Percentiles rank a stretch among this genome's conserved stretches.
Evolutionary conservation across 148 eudicot genomes (phyloP).

Genomic region (Nepenthes mirabilis): DNA sequence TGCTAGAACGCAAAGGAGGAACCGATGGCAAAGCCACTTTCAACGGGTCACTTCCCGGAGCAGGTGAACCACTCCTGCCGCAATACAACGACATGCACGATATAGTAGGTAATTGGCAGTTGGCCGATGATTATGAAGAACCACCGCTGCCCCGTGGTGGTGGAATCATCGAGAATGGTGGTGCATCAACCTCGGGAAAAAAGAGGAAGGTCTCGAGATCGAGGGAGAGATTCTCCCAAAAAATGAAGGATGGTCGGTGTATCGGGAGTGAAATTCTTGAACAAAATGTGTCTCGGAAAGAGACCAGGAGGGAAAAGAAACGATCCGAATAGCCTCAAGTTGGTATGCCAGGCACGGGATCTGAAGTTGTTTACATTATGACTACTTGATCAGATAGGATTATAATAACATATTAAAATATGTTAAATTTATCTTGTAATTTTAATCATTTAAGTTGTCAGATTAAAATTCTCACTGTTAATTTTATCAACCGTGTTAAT

Average conservation of each 20-base stretch:
- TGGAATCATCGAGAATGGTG: slow-evolving; percentile 18
- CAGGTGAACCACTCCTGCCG: slow-evolving; percentile 49
- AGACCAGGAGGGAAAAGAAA: slow-evolving; percentile 26
- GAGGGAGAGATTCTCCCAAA: slow-evolving; percentile 19
- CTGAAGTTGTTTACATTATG: too few relatives aligned
- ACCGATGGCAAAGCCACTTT: slow-evolving; percentile 56
- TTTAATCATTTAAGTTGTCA: too few relatives aligned
- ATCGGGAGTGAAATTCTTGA: too few relatives aligned
- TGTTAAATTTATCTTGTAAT: too few relatives aligned
- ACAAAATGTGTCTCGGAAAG: background rate
- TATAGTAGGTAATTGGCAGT: slow-evolving; percentile 63
- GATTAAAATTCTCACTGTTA: too few relatives aligned
- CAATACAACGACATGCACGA: slow-evolving; percentile 36
- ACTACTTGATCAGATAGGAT: too few relatives aligned
- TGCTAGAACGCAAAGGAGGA: slow-evolving; percentile 84
- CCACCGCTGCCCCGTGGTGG: slow-evolving; percentile 67
- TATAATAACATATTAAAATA: too few relatives aligned
- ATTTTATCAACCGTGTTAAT: too few relatives aligned
- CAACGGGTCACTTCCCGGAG: slow-evolving; percentile 61
- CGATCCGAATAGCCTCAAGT: slow-evolving; percentile 14
- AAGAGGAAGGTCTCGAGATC: slow-evolving; percentile 21
- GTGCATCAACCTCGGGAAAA: slow-evolving; percentile 38
- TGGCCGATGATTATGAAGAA: slow-evolving; percentile 43
- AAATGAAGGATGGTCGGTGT: slow-evolving; percentile 29
- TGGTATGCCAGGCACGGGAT: background rate